Percentiles rank a stretch among this genome's conserved stretches.
Conservation (phyloP, 768 basidiomycete genomes). For the Panaeolus cyanescens region DNA sequence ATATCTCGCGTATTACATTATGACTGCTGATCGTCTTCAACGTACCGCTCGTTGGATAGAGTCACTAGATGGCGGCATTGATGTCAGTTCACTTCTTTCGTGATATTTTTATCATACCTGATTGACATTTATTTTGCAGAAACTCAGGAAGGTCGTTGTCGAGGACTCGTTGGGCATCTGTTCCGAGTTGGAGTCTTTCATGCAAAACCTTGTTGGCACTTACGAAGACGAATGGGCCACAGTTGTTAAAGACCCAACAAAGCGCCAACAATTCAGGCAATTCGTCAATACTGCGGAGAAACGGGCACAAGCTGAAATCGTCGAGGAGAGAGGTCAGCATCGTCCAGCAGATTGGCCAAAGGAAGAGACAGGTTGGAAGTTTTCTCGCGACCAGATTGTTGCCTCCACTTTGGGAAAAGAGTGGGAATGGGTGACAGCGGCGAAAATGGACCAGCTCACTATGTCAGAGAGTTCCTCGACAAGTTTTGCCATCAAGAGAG, state of each 20-base stretch:
- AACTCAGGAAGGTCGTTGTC: constrained; percentile 63
- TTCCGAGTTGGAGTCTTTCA: constrained; percentile 62
- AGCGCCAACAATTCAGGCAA: constrained; percentile 51
- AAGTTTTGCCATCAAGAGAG: constrained; percentile 57
- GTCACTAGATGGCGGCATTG: constrained; percentile 66
- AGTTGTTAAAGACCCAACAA: constrained; percentile 47
- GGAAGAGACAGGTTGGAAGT: constrained; percentile 47
- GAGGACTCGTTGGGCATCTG: constrained; percentile 77
- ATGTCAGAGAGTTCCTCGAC: constrained; percentile 49
- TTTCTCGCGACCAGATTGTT: constrained; percentile 35
- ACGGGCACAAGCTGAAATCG: constrained; percentile 45
- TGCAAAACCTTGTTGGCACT: constrained; percentile 64
- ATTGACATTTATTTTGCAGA: constrained; percentile 29
- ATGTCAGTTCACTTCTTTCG: constrained; percentile 32
- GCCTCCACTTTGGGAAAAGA: constrained; percentile 36
- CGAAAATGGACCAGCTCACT: constrained; percentile 47
- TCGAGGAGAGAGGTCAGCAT: constrained; percentile 61
- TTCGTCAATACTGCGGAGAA: constrained; percentile 65
- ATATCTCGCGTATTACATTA: constrained; percentile 70
- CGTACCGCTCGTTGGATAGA: constrained; percentile 79
- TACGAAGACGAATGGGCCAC: constrained; percentile 73
- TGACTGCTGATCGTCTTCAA: constrained; percentile 69
- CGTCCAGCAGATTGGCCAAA: constrained; percentile 74
- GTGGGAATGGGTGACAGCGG: constrained; percentile 63
- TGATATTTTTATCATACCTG: constrained; percentile 2